Evolutionary conservation across 73 alveolate species (phyloP).

Genomic region (Effrenium voratum): DNA sequence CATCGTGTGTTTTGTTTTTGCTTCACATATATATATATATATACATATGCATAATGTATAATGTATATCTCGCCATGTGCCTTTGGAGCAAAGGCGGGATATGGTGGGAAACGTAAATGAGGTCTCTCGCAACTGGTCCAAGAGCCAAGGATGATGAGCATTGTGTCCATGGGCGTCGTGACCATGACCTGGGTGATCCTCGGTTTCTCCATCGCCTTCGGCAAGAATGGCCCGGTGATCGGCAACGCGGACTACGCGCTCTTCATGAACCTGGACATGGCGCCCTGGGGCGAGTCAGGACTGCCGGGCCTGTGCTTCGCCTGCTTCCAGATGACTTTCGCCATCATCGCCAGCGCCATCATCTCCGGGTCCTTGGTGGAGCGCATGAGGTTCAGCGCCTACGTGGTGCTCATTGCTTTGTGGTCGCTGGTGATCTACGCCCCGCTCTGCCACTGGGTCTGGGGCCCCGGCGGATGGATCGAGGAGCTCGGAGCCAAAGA

Average conservation of each 20-base stretch:
- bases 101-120: no score
- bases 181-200: slow-evolving; percentile 43
- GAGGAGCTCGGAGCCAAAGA: slow-evolving; percentile 46
- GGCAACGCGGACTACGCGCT: slow-evolving; percentile 60
- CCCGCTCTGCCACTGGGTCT: slow-evolving; percentile 81
- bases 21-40: no score
- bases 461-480: slow-evolving; percentile 62
- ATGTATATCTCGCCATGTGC: no score
- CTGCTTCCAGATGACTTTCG: slow-evolving; percentile 35
- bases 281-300: not conserved
- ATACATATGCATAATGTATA: no score
- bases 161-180: slow-evolving; percentile 54
- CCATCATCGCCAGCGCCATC: slow-evolving; percentile 39
- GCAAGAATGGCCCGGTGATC: slow-evolving; percentile 20
- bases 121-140: no score
- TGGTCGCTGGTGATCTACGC: slow-evolving; percentile 68
- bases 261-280: not conserved
- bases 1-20: no score
- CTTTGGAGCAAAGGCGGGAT: no score
- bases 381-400: slow-evolving; percentile 61
- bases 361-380: slow-evolving; percentile 56
- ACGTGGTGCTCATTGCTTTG: slow-evolving; percentile 18
- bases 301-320: slow-evolving; percentile 5
- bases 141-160: slow-evolving; percentile 81
- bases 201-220: slow-evolving; percentile 78